Conservation (phyloP, 805 yeast species). For the Metschnikowia gelsemii region DNA sequence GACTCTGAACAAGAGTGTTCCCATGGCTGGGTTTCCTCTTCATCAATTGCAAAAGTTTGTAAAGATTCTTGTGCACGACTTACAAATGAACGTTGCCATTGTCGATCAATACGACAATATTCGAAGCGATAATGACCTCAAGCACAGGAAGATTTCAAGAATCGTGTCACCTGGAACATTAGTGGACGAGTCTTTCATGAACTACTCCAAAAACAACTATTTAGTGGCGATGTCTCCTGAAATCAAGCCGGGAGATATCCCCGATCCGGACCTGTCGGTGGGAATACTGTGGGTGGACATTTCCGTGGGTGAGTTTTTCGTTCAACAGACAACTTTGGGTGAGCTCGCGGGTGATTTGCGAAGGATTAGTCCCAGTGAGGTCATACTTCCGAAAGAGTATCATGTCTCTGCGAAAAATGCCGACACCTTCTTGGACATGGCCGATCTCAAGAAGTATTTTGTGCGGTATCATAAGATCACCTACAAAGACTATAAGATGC, state of each 20-base stretch:
- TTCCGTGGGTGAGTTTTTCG: slow-evolving; percentile 75
- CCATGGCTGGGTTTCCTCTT: slow-evolving; percentile 93
- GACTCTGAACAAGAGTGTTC: slow-evolving; percentile 44
- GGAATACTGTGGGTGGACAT: slow-evolving; percentile 90
- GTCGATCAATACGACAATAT: slow-evolving; percentile 59
- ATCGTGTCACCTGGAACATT: slow-evolving; percentile 92
- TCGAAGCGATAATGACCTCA: slow-evolving; percentile 28
- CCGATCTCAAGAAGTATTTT: slow-evolving; percentile 58
- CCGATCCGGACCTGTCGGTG: slow-evolving; percentile 44
- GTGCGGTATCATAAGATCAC: slow-evolving; percentile 49
- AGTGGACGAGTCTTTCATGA: slow-evolving; percentile 80
- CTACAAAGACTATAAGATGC: slow-evolving; percentile 32
- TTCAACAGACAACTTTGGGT: slow-evolving; percentile 59
- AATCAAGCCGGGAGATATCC: slow-evolving; percentile 38
- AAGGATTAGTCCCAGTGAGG: slow-evolving; percentile 79
- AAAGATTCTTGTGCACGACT: slow-evolving; percentile 66
- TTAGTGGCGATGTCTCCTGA: slow-evolving; percentile 54
- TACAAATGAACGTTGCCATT: slow-evolving; percentile 72
- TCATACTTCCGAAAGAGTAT: slow-evolving; percentile 54
- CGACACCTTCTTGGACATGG: slow-evolving; percentile 54
- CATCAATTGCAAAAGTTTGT: slow-evolving; percentile 70
- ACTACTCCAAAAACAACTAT: slow-evolving; percentile 68
- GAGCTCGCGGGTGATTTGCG: slow-evolving; percentile 70
- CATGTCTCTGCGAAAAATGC: slow-evolving; percentile 43
- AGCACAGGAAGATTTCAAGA: slow-evolving; percentile 70